Base-by-base conservation (phyloP, 148 eudicot genomes). In the Pharnaceum exiguum region DNA sequence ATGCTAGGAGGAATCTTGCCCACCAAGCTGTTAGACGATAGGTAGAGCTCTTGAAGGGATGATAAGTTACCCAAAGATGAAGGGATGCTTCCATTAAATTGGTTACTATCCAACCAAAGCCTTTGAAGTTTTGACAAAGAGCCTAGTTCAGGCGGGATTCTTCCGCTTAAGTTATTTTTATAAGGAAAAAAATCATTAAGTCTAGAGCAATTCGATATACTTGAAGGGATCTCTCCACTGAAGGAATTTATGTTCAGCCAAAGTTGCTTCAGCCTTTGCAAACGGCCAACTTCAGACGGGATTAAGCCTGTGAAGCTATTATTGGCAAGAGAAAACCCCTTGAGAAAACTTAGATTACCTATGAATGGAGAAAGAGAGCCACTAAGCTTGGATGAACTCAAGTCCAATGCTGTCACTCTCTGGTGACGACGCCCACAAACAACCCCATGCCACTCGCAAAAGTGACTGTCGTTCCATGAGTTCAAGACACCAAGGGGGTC, bases 401-500 rank as follows among this genome's bases (percentile, higher is more conserved):
- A 40, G 46, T 32, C 11, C 10, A 67, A 27, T 0, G 0, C 9
- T 5, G 45, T 43, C 21, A 67, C 65, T 19, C 71, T 59, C 12
- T 17, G 10, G 46, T 59, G 71, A 10, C 11, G 38, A 11, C 15
- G 52, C 4, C 71, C 59, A 26, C 71, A 67, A 0, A 19, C 24
- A 17, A 67, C 65, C 0, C 71, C 65, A 4, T 43, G n/a, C 71
- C 65, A 59, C 1, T 31, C 11, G 18, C 71, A 67, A 3, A 67
- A 54, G 10, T 46, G 9, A 12, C 35, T 50, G 46, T 67, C 71
- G 35, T 67, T 67, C 71, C 71, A 67, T 0, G 71, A 59, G 28
- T 29, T 31, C 46, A 51, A 12, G 25, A 59, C 32, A 0, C 65
- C 46, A 17, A 67, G 19, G 17, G 71, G 71, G 29, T 67, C 71